Evolutionary conservation across 495 filamentous ascomycete genomes (phyloP), one percentile per base, ranked within the genome.

Genomic region (Pseudomonodictys pantanalensis): DNA sequence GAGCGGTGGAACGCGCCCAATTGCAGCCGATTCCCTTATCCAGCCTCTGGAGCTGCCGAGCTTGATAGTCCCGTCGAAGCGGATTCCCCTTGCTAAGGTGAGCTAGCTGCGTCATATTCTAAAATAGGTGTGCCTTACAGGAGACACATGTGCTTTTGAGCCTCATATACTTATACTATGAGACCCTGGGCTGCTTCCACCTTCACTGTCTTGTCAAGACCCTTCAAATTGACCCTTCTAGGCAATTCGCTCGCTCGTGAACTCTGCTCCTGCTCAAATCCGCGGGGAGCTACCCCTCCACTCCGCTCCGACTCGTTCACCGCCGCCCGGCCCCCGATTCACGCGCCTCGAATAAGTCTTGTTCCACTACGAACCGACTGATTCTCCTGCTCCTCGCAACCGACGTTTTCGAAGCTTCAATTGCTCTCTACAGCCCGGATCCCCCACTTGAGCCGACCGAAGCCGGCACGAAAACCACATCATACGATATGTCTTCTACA

Each of bases 1-100:
- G 8, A 61, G 53, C 53, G 53, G 46, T 58, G 60, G 53, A n/a
- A 44, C 46, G 25, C 35, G 60, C 24, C 60, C 60, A 63, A 63
- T 63, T 63, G 60, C 8, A 63, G 17, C 17, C 17, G 26, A 5
- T 8, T 29, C 17, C 39, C 52, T 63, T 63, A 63, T 63, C 60
- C 53, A 33, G 35, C 52, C 30, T 32, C 57, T 18, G 20, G 38
- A 41, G 38, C 38, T 15, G 4, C 38, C 18, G 18, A 50, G 42
- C 52, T 52, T 48, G 43, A 44, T 23, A 39, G 44, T 12, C 35
- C 2, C 24, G 49, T 33, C 23, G 20, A n/a, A 11, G 33, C 52
- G 42, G 44, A 20, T 25, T 38, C 46, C n/a, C 47, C 42, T 42
- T 43, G 43, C 54, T 38, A 48, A 52, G 53, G 60, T 58, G 54